Base-by-base conservation (phyloP, 1,284 basidiomycete genomes). In the Waitea zeae region DNA sequence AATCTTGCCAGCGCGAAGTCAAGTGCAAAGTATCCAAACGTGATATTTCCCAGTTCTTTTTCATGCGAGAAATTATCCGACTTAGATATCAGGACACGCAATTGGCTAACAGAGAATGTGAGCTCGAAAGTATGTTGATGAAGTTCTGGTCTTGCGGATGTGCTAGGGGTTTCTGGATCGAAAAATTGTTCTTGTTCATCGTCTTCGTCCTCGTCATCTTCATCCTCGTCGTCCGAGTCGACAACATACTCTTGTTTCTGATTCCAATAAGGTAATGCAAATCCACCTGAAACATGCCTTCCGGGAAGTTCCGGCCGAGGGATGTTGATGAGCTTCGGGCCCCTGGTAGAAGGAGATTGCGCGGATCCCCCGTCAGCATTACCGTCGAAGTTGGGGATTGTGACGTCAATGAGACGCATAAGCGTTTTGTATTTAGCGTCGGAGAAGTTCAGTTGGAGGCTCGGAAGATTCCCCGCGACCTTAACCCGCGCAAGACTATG, bases 381-480 rank as follows among this genome's bases (percentile, higher is more conserved):
- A 30, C 76, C 67, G 34, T 67, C 81, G 46, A 97, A 80, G 38
- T 79, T 70, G 3, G 95, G 95, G 27, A 99, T 77, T 19, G 81
- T 75, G 9, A 90, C 80, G 46, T 97, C 90, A 47, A 98, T 75
- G 42, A 98, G 67, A 13, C 82, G 74, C 84, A 98, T 90, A 30
- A 98, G 58, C 3, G 81, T 73, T 56, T 93, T 88, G 59, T 99
- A 99, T 56, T 98, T 99, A 15, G 68, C 67, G 46, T 98, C 95
- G 4, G 95, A 98, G 41, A 98, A 68, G 56, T 99, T 98, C 51
- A 96, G 67, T 47, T 86, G 79, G 4, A 99, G 64, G 30, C 72
- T 74, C 1, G 95, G 93, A 37, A 99, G 59, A 41, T 81, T 82
- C 7, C 93, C 95, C 1, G 86, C 77, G 36, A 98, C 67, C 56